Base-by-base conservation (phyloP, 2,329 filamentous ascomycete genomes). In the Trichoderma koningii region DNA sequence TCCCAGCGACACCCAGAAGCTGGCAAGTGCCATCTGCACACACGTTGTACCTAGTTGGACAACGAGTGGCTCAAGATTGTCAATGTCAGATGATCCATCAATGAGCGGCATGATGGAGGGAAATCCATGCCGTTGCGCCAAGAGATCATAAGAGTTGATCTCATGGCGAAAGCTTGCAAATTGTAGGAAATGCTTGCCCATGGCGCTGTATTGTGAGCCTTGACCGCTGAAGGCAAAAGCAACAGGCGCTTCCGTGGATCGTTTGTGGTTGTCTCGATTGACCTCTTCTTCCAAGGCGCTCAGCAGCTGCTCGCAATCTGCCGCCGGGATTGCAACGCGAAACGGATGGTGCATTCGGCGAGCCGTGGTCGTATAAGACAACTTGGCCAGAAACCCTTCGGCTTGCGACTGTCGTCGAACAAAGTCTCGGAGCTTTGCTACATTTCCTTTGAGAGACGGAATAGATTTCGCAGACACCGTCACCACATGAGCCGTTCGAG, bases 341-440 rank as follows among this genome's bases (percentile, higher is more conserved):
- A 82, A 84, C 69, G 82, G 80, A 72, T 86, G 82, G 69, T 88
- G 86, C 12, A 86, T 84, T 60, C 82, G 82, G 30, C 87, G 83
- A 30, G 88, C 89, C 3, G 87, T 89, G 2, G 85, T 87, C 2
- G 86, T 88, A 73, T 90, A 90, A 0, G 87, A 83, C 3, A 90
- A 75, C 68, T 86, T 79, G 7, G 81, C 4, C 14, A 65, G 15
- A 3, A 64, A 50, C 6, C 41, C 59, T 17, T 45, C 23, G 12
- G 56, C n/a, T 3, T 19, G 30, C n/a, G 34, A 15, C 23, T 60
- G 15, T 7, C 48, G 56, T 45, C 50, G 45, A 17, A 62, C 48
- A 3, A 44, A 51, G 5, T 19, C n/a, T 53, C 38, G 45, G 23
- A 62, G 26, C 6, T 62, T 51, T 26, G 56, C 45, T 5, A 60